A percentile compares a stretch with the other conserved stretches of the same genome.
phyloP scores from a whole-genome alignment of 148 eudicot genomes.

The Linanthus parryae region DNA sequence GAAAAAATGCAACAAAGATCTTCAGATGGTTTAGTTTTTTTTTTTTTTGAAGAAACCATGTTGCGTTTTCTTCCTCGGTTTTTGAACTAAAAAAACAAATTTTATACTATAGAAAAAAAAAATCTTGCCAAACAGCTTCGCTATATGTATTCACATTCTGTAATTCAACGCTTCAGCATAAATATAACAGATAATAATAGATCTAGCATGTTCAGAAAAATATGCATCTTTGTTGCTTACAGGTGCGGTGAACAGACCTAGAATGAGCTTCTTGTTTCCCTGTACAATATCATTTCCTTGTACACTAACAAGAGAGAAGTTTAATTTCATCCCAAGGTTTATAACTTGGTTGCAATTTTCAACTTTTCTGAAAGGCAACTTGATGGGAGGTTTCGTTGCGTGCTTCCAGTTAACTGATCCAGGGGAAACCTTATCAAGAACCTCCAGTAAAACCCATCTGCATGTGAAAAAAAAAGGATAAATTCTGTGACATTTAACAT shows the following conservation, averaged over 20 bases:
- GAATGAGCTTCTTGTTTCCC: constrained; percentile 73
- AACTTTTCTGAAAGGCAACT: constrained; percentile 87
- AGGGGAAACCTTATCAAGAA: constrained; percentile 76
- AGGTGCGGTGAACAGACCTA: constrained; percentile 37
- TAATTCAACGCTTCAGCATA: no score
- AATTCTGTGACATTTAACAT: no score
- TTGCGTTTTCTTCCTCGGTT: no score
- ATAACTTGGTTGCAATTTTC: constrained; percentile 94
- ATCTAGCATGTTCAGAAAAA: no score
- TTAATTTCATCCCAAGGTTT: constrained; percentile 76
- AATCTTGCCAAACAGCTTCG: no score
- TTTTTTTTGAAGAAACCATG: no score
- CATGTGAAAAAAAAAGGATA: neutral
- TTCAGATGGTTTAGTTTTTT: no score
- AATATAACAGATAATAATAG: no score
- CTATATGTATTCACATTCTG: no score
- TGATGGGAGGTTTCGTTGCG: constrained; percentile 81
- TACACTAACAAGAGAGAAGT: constrained; percentile 78
- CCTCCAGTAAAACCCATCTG: constrained; percentile 48
- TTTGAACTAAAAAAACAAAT: no score
- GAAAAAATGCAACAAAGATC: neutral
- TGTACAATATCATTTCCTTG: constrained; percentile 93
- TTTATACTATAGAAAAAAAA: no score
- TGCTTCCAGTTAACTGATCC: constrained; percentile 82
- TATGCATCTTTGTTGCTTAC: neutral